Evolutionary conservation across 208 protist species (phyloP).

Genomic region (Leishmania mexicana): DNA sequence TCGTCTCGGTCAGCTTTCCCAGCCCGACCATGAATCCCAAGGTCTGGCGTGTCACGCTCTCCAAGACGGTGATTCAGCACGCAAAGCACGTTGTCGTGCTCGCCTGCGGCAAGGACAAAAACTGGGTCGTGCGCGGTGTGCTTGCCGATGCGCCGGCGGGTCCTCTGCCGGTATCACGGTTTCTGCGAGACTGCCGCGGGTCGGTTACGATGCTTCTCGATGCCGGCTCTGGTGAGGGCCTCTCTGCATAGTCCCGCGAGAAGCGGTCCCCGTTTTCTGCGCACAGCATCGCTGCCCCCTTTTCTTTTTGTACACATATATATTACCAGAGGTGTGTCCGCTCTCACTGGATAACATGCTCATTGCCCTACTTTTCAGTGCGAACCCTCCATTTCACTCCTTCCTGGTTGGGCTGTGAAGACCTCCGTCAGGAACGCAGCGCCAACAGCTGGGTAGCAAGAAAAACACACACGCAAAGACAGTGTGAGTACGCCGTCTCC

Average conservation of each 20-base stretch:
- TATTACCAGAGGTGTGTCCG: neutral
- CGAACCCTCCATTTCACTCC: neutral
- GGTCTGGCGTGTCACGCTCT: constrained; percentile 79
- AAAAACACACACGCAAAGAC: neutral
- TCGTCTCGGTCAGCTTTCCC: constrained; percentile 62
- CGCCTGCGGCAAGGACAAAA: constrained; percentile 65
- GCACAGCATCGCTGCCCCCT: too few species aligned
- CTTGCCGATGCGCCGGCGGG: constrained; percentile 20
- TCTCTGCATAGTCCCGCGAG: neutral
- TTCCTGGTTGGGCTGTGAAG: neutral
- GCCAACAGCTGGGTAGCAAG: neutral
- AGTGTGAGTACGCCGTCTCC: too few species aligned
- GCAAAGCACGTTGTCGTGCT: constrained; percentile 77
- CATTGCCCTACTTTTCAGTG: neutral
- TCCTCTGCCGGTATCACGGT: constrained; percentile 54
- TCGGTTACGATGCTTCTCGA: constrained; percentile 70
- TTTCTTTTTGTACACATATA: neutral
- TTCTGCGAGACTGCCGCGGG: constrained; percentile 68
- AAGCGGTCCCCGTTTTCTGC: too few species aligned
- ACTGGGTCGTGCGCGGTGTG: constrained; percentile 72
- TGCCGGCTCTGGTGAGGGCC: constrained; percentile 17
- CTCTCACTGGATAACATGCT: neutral
- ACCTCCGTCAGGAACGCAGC: neutral
- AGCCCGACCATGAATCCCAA: constrained; percentile 81
- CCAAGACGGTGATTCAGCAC: constrained; percentile 60